Conservation (phyloP, 169 alveolate species). For the Eimeria tenella region DNA sequence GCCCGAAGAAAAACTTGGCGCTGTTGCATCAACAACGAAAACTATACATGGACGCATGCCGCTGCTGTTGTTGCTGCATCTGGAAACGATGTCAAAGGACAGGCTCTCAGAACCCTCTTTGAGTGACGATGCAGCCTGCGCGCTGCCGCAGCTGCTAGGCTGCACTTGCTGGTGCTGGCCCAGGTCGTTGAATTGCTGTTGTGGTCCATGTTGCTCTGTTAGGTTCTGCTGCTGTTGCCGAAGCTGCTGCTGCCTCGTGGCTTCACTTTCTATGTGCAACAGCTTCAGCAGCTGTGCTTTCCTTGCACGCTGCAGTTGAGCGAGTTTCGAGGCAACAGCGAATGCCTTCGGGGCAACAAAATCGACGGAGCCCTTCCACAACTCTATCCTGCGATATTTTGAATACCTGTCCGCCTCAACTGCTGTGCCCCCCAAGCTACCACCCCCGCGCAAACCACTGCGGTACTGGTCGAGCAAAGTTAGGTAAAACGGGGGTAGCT, state of each 20-base stretch:
- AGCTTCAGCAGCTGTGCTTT: slow-evolving; percentile 38
- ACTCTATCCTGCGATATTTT: slow-evolving; percentile 33
- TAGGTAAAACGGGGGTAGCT: slow-evolving; percentile 72
- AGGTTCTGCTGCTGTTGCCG: slow-evolving; percentile 56
- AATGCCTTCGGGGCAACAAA: slow-evolving; percentile 77
- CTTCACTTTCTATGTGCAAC: neutral
- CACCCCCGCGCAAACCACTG: slow-evolving; percentile 46
- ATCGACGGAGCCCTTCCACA: slow-evolving; percentile 79
- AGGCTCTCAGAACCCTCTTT: neutral
- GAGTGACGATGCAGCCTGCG: slow-evolving; percentile 13
- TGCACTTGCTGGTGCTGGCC: slow-evolving; percentile 2
- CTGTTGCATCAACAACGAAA: slow-evolving; percentile 62
- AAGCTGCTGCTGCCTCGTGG: slow-evolving; percentile 46
- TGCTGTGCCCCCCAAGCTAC: slow-evolving; percentile 42
- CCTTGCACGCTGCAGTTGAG: slow-evolving; percentile 64
- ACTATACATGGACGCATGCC: slow-evolving; percentile 72
- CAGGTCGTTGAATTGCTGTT: neutral
- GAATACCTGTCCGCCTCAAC: slow-evolving; percentile 17
- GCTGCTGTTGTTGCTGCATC: slow-evolving; percentile 42
- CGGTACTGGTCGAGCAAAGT: slow-evolving; percentile 72
- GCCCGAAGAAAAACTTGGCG: slow-evolving; percentile 52
- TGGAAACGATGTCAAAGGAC: neutral
- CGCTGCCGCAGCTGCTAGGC: slow-evolving; percentile 50
- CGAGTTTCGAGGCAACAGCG: slow-evolving; percentile 44
- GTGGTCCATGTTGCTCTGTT: slow-evolving; percentile 22